These are phyloP conservation scores for Alternaria longipes DNA, from an alignment of 2,329 filamentous ascomycete species.

Conservation along the genomic window DNA sequence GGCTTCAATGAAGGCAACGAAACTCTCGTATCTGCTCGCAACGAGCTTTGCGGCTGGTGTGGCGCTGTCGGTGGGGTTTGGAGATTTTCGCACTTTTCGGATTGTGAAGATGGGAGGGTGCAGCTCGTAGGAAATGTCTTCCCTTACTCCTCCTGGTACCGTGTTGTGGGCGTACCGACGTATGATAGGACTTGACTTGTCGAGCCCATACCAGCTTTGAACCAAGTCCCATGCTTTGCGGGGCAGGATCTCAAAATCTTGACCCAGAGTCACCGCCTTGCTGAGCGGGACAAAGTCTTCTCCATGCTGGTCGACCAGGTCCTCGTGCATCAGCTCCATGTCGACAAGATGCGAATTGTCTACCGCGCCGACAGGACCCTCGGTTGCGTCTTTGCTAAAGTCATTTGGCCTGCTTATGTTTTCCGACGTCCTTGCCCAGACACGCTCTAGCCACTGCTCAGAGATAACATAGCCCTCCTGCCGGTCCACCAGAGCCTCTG, in stretches of 20 bases:
- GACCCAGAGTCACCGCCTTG: conserved; percentile 68
- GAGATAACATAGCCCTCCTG: conserved; percentile 82
- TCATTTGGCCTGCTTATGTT: conserved; percentile 56
- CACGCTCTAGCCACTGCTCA: conserved; percentile 73
- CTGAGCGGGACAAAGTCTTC: conserved; percentile 75
- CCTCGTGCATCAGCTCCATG: conserved; percentile 29
- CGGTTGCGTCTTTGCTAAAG: conserved; percentile 65
- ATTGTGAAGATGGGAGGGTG: conserved; percentile 86
- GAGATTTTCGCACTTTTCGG: conserved; percentile 76
- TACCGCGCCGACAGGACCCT: conserved; percentile 77
- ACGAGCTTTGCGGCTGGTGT: conserved; percentile 72
- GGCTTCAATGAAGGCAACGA: conserved; percentile 77
- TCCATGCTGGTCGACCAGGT: conserved; percentile 53
- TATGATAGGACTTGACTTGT: conserved; percentile 74
- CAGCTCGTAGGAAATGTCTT: conserved; percentile 82
- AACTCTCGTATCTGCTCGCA: conserved; percentile 74
- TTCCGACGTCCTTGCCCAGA: conserved; percentile 47
- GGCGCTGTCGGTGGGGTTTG: conserved; percentile 68
- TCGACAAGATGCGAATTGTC: conserved; percentile 81
- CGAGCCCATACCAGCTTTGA: conserved; percentile 81
- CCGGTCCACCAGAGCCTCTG: conserved; percentile 69
- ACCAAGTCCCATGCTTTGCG: conserved; percentile 83
- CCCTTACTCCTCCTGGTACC: conserved; percentile 61
- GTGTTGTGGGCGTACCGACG: conserved; percentile 81
- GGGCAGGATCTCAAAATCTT: conserved; percentile 80